phyloP scores from a whole-genome alignment of 768 basidiomycete species.

The Rickenella mellea region DNA sequence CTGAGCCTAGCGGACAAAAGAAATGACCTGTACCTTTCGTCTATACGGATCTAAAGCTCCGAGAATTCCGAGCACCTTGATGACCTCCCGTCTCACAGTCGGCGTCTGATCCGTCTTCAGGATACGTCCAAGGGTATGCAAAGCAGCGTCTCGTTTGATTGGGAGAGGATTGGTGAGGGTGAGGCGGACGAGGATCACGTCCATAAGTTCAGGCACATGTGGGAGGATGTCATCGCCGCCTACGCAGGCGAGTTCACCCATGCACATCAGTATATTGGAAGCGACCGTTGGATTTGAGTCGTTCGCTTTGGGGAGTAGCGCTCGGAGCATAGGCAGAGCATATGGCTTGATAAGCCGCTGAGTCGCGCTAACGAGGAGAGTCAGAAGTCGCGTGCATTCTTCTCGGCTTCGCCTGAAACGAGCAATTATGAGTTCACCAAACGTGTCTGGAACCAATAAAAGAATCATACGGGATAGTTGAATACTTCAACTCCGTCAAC shows the following conservation, averaged over 20 bases:
- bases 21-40: conserved; percentile 59
- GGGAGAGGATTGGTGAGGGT: conserved; percentile 86
- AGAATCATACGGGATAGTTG: too few relatives aligned
- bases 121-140: conserved; percentile 83
- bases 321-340: conserved; percentile 88
- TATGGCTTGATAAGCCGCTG: conserved; percentile 94
- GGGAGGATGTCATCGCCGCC: conserved; percentile 86
- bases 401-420: conserved; percentile 74
- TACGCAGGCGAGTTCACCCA: conserved; percentile 88
- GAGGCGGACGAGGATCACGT: conserved; percentile 78
- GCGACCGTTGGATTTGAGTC: conserved; percentile 83
- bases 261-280: conserved; percentile 85
- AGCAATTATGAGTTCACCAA: too few relatives aligned
- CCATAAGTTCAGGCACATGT: conserved; percentile 81
- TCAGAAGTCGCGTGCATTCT: conserved; percentile 86
- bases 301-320: conserved; percentile 81
- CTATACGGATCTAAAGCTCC: conserved; percentile 95
- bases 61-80: conserved; percentile 91
- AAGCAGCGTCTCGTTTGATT: conserved; percentile 85
- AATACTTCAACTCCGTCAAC: conserved; percentile 93
- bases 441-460: too few relatives aligned
- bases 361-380: conserved; percentile 82
- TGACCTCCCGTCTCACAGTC: conserved; percentile 74
- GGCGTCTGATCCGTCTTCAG: conserved; percentile 70
- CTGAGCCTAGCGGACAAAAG: background rate